A percentile compares a stretch with the other conserved stretches of the same genome.
These are phyloP conservation scores for Metrosideros polymorpha DNA, from an alignment of 441 rosid genomes.

Conservation along the genomic window DNA sequence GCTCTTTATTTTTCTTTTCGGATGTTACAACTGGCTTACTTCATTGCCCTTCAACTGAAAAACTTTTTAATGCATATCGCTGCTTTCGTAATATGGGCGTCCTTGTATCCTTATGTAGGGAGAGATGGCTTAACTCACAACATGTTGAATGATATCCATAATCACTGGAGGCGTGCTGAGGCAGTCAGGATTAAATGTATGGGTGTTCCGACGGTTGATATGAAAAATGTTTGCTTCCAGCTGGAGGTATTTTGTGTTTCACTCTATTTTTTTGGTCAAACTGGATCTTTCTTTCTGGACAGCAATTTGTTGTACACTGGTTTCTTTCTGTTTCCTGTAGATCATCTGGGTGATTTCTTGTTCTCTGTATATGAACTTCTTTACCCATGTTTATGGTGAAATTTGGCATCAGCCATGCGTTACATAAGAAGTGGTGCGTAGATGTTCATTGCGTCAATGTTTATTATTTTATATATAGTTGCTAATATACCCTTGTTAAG, in stretches of 20 bases:
- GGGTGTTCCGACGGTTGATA: conserved; percentile 84
- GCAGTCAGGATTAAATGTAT: conserved; percentile 82
- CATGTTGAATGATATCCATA: conserved; percentile 84
- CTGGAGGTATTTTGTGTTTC: conserved; percentile 51
- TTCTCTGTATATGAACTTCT: background rate
- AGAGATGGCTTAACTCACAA: conserved; percentile 96
- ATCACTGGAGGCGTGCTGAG: conserved; percentile 70
- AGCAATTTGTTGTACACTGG: background rate
- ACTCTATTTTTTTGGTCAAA: background rate
- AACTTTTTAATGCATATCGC: background rate
- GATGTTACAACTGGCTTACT: background rate
- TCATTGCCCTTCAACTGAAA: background rate
- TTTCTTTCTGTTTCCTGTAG: background rate
- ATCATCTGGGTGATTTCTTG: background rate
- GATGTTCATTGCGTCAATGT: background rate
- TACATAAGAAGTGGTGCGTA: accelerated
- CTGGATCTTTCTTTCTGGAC: background rate
- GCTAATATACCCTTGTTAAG: background rate
- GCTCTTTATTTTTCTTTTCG: background rate
- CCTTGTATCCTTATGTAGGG: conserved; percentile 26
- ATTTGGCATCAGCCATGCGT: background rate
- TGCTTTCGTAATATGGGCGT: background rate
- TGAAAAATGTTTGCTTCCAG: conserved; percentile 75
- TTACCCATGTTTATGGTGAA: background rate
- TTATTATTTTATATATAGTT: background rate